These are phyloP conservation scores for Taphrina sp. DNA, from an alignment of 1,139 yeast genomes.

Conservation along the genomic window DNA sequence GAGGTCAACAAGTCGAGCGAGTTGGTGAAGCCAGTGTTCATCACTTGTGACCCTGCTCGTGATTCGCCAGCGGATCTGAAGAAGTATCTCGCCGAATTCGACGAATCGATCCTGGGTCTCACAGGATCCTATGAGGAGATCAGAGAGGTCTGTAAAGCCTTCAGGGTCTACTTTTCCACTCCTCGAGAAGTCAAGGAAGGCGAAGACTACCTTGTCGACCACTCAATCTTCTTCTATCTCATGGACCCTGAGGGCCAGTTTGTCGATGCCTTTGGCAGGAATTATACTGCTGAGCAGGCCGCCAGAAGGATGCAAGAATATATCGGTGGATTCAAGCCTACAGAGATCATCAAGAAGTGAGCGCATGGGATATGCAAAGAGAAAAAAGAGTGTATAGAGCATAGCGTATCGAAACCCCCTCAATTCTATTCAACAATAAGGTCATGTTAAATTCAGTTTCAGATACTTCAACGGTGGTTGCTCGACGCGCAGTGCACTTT, in stretches of 20 bases:
- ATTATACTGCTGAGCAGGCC: constrained; percentile 75
- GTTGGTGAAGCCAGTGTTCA: constrained; percentile 61
- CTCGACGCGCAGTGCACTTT: too few relatives aligned
- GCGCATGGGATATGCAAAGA: too few relatives aligned
- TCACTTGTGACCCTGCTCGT: constrained; percentile 95
- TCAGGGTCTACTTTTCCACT: constrained; percentile 90
- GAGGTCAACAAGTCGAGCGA: constrained; percentile 17
- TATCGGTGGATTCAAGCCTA: constrained; percentile 43
- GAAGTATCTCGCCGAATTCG: constrained; percentile 59
- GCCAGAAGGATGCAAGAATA: constrained; percentile 75
- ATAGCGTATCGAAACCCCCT: too few relatives aligned
- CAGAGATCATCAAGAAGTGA: constrained; percentile 7
- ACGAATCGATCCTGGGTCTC: constrained; percentile 79
- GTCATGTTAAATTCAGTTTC: too few relatives aligned
- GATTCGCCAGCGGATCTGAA: constrained; percentile 71
- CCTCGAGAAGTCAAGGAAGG: constrained; percentile 87
- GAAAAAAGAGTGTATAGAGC: too few relatives aligned
- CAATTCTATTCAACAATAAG: too few relatives aligned
- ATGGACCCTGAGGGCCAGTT: constrained; percentile 97
- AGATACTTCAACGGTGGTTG: too few relatives aligned
- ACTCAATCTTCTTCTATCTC: constrained; percentile 88
- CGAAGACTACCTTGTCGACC: constrained; percentile 93
- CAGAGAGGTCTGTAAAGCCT: constrained; percentile 78
- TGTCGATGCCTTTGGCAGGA: constrained; percentile 90
- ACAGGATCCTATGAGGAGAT: constrained; percentile 87